phyloP scores from a whole-genome alignment of 2,329 filamentous ascomycete species.

The Xylaria sp. region DNA sequence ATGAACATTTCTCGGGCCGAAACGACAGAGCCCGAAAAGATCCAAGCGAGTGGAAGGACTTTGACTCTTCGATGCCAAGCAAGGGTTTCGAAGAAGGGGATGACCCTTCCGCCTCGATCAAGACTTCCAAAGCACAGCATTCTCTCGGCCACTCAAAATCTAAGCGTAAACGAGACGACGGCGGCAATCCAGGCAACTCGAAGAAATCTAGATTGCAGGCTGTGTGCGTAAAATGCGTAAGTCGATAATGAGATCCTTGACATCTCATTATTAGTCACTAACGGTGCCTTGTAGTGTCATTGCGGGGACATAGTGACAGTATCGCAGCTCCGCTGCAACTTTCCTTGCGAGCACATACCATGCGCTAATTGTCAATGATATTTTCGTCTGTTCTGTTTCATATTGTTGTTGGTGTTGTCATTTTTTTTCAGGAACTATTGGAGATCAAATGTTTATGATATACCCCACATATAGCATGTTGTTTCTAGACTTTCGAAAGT shows the following conservation, averaged over 20 bases:
- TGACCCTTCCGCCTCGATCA: constrained; percentile 29
- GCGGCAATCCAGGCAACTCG: constrained; percentile 12
- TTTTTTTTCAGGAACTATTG: neutral
- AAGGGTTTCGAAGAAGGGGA: constrained; percentile 40
- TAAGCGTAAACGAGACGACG: constrained; percentile 46
- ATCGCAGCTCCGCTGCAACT: constrained; percentile 25
- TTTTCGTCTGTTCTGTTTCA: too few relatives aligned
- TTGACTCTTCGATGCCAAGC: constrained; percentile 47
- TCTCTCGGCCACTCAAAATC: constrained; percentile 10
- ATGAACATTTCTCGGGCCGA: constrained; percentile 73
- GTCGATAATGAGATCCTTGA: constrained; percentile 16
- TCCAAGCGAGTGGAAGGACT: constrained; percentile 67
- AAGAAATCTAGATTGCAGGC: constrained; percentile 38
- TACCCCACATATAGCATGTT: constrained; percentile 31
- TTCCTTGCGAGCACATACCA: constrained; percentile 38
- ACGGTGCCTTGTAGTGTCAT: constrained; percentile 30
- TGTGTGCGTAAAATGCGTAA: constrained; percentile 32
- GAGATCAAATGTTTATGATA: constrained; percentile 22
- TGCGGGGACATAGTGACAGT: constrained; percentile 32
- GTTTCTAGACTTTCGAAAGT: constrained; percentile 15
- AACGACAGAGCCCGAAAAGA: constrained; percentile 51
- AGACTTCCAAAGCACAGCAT: constrained; percentile 30
- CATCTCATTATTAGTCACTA: constrained; percentile 21
- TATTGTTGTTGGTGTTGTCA: neutral
- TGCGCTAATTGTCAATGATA: constrained; percentile 37